Base-by-base conservation (phyloP, 768 basidiomycete genomes). In the Xerocomus spinulosus region DNA sequence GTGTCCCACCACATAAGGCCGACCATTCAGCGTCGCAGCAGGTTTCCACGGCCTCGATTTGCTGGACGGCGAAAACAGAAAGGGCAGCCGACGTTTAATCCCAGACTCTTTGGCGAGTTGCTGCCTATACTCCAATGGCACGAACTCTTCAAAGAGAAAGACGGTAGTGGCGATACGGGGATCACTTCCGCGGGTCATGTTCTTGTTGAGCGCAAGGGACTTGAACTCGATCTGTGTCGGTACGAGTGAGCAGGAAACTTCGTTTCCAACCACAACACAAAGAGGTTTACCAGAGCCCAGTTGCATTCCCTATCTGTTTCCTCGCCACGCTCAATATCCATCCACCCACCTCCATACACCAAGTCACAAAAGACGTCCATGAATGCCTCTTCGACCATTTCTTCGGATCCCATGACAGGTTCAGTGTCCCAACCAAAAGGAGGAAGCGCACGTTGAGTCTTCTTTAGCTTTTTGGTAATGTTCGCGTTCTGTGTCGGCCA, bases 351-450 rank as follows among this genome's bases (percentile, higher is more conserved):
- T 42, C 82, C 92, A 54, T 85, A 89, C 5, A 91, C 69, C 30
- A 91, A 68, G 62, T 90, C 87, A 54, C 85, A 87, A 59, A 89
- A 92, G 14, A 88, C 87, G 49, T 88, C 91, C 24, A 97, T 59
- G 64, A 98, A 97, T 1, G 86, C 78, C 66, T 92, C 92, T 62
- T 99, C 95, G 34, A 98, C 74, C 46, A 91, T 76, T 59, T 88
- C 88, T 56, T 91, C 87, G 9, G 70, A 68, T 5, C 87, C 90
- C 50, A 83, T 70, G 17, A 89, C 81, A 0, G 92, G 88, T 34
- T 85, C 84, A 0, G 90, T 95, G 60, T 96, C 92, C 88, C 92
- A 95, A 0, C 90, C 85, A 61, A 99, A 99, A 1, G 84, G 71
- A 2, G 92, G 91, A 20, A 95, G 73, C 2, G 78, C 56, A 32